Percentiles rank a stretch among this genome's conserved stretches.
These are phyloP conservation scores for Chaetomiaceae sp. DNA, from an alignment of 2,329 filamentous ascomycete genomes.

Conservation along the genomic window DNA sequence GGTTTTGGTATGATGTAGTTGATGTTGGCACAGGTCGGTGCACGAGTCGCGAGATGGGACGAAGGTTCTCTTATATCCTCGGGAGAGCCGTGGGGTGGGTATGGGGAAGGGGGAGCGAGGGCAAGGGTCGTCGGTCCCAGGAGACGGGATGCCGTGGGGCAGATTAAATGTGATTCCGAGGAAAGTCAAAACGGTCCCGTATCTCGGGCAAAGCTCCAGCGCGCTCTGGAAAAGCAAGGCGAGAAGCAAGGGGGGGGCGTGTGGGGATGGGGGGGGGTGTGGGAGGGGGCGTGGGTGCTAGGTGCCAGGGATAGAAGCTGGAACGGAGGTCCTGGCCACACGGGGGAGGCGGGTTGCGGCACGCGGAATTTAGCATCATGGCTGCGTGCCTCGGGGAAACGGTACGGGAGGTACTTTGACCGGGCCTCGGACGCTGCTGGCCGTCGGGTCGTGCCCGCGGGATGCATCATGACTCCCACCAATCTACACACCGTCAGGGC, in stretches of 20 bases:
- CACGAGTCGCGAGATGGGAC: slow-evolving; percentile 10
- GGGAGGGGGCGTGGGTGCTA: neutral
- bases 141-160: slow-evolving; percentile 27
- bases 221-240: slow-evolving; percentile 11
- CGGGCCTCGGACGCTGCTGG: slow-evolving; percentile 4
- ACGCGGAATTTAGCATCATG: slow-evolving; percentile 11
- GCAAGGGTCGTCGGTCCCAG: slow-evolving; percentile 24
- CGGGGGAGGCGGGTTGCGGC: slow-evolving; percentile 22
- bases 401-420: slow-evolving; percentile 4
- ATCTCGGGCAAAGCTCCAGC: slow-evolving; percentile 6
- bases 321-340: slow-evolving; percentile 6
- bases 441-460: slow-evolving; percentile 7
- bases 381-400: neutral
- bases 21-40: slow-evolving; percentile 8
- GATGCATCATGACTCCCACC: slow-evolving; percentile 5
- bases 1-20: slow-evolving; percentile 12
- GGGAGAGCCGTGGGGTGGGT: slow-evolving; percentile 1
- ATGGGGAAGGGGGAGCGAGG: slow-evolving; percentile 6
- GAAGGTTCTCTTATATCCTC: slow-evolving; percentile 14
- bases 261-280: neutral
- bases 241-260: slow-evolving; percentile 8
- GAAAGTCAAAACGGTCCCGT: slow-evolving; percentile 7
- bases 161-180: slow-evolving; percentile 21
- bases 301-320: neutral
- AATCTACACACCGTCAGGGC: neutral